phyloP scores from a whole-genome alignment of 345 rosid genomes.

The Limnanthes douglasii region DNA sequence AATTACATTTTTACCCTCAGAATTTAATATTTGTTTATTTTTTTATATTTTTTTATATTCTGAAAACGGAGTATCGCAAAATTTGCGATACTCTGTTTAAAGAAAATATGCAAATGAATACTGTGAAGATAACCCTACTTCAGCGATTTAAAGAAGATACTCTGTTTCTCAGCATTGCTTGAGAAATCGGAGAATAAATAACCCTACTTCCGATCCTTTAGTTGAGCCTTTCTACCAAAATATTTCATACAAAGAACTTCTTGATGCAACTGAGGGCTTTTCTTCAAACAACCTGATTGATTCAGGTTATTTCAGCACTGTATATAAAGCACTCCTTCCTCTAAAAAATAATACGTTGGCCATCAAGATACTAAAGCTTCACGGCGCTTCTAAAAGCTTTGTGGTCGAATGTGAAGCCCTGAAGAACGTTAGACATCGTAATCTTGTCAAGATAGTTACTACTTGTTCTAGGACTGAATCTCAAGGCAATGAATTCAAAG shows the following conservation, averaged over 20 bases:
- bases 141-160: too few relatives aligned
- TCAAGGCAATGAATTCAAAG: constrained; percentile 35
- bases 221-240: constrained; percentile 12
- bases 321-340: constrained; percentile 10
- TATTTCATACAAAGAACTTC: constrained; percentile 13
- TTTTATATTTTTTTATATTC: too few relatives aligned
- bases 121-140: too few relatives aligned
- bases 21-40: too few relatives aligned
- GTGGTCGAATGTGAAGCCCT: constrained; percentile 28
- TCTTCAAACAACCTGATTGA: constrained; percentile 13
- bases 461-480: constrained; percentile 33
- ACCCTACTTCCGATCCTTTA: too few relatives aligned
- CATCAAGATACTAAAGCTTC: constrained; percentile 24
- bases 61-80: too few relatives aligned
- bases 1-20: too few relatives aligned
- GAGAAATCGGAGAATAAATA: too few relatives aligned
- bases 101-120: too few relatives aligned
- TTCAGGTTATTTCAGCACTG: constrained; percentile 14
- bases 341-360: constrained; percentile 5
- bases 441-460: constrained; percentile 30
- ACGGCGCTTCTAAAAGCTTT: constrained; percentile 31
- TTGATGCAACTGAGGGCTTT: constrained; percentile 13
- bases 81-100: too few relatives aligned
- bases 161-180: too few relatives aligned
- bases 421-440: constrained; percentile 26